phyloP scores from a whole-genome alignment of 2,329 filamentous ascomycete species.

The Neofusicoccum kwambonambiense region DNA sequence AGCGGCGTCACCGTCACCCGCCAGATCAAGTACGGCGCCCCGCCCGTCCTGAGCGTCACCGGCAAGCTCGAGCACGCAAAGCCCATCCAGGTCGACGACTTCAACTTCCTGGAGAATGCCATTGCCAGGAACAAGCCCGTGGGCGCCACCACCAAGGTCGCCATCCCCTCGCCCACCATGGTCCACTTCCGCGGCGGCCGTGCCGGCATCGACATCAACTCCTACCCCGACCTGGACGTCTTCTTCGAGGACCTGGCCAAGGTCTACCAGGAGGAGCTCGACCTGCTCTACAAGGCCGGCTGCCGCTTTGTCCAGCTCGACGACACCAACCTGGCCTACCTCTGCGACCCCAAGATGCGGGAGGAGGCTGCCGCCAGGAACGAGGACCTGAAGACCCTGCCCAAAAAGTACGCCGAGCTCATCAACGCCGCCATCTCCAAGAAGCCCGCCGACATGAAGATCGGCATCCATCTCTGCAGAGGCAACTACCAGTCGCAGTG shows the following conservation, averaged over 20 bases:
- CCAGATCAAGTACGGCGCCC: conserved; percentile 46
- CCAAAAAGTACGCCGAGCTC: conserved; percentile 53
- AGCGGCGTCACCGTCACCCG: conserved; percentile 55
- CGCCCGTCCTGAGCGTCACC: conserved; percentile 55
- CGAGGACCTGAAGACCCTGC: conserved; percentile 50
- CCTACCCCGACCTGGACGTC: conserved; percentile 55
- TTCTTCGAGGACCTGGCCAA: conserved; percentile 57
- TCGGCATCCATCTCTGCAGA: conserved; percentile 58
- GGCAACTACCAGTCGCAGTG: conserved; percentile 58
- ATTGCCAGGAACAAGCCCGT: conserved; percentile 40
- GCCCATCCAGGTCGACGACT: conserved; percentile 58
- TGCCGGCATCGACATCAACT: conserved; percentile 52
- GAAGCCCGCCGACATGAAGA: conserved; percentile 54
- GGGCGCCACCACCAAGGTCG: conserved; percentile 52
- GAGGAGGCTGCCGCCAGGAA: conserved; percentile 54
- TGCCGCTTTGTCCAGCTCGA: conserved; percentile 59
- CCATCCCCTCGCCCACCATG: conserved; percentile 60
- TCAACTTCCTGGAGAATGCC: conserved; percentile 51
- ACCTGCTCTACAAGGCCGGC: conserved; percentile 53
- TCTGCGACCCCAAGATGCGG: conserved; percentile 58
- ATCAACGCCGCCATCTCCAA: conserved; percentile 56
- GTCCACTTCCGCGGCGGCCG: conserved; percentile 58
- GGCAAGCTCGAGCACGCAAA: conserved; percentile 54
- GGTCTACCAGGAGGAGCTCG: conserved; percentile 57
- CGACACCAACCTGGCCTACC: conserved; percentile 60